Percentiles rank a stretch among this genome's conserved stretches.
phyloP scores from a whole-genome alignment of 495 filamentous ascomycete species.

The Penicillium crystallinum region DNA sequence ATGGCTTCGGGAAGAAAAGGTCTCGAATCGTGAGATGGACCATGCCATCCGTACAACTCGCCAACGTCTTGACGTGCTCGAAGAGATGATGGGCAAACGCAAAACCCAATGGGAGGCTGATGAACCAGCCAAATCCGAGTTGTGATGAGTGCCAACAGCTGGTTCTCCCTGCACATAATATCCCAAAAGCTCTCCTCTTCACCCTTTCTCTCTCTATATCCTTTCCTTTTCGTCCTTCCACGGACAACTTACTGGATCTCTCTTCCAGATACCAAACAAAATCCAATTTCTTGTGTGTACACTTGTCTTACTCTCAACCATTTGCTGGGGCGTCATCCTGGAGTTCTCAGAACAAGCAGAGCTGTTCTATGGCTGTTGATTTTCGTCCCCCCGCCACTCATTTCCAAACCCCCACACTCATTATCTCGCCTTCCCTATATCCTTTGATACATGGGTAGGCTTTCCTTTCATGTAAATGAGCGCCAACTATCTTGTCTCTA shows the following conservation, averaged over 20 bases:
- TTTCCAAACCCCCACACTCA: constrained; percentile 7
- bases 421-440: background rate
- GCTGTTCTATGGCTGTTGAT: background rate
- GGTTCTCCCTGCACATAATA: background rate
- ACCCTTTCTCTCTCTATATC: background rate
- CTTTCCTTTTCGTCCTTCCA: background rate
- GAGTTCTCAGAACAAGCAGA: background rate
- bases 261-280: background rate
- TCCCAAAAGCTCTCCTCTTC: background rate
- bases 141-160: constrained; percentile 3
- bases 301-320: background rate
- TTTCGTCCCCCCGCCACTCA: constrained; percentile 1
- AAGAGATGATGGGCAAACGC: constrained; percentile 60
- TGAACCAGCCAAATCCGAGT: constrained; percentile 14
- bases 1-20: constrained; percentile 61
- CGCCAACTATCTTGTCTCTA: constrained; percentile 29
- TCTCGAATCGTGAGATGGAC: constrained; percentile 75
- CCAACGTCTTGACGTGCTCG: constrained; percentile 69
- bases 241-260: background rate
- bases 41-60: constrained; percentile 83
- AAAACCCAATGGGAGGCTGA: constrained; percentile 23
- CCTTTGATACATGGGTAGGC: background rate
- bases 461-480: constrained; percentile 31
- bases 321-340: background rate
- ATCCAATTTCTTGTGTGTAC: background rate